These are phyloP conservation scores for Eucalyptus sideroxylon DNA, from an alignment of 345 rosid genomes.

Conservation along the genomic window DNA sequence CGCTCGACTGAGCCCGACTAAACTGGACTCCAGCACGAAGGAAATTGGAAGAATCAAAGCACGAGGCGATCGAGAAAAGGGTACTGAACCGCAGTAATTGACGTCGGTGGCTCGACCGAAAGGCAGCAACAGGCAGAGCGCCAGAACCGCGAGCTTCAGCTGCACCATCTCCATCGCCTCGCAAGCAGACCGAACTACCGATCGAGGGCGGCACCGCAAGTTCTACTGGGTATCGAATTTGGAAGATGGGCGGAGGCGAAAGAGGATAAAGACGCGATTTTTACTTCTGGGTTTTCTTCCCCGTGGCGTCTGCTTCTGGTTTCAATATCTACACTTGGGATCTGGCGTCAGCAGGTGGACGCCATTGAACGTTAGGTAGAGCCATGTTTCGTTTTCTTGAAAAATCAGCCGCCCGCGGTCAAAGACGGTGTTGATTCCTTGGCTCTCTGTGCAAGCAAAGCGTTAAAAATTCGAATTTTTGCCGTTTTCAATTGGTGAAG, in stretches of 20 bases:
- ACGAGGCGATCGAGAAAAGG: neutral
- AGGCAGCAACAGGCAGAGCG: constrained; percentile 8
- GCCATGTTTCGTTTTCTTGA: neutral
- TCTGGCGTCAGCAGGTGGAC: neutral
- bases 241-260: neutral
- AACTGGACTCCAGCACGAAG: neutral
- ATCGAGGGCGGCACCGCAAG: neutral
- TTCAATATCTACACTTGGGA: neutral
- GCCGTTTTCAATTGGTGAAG: neutral
- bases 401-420: neutral
- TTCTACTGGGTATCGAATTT: neutral
- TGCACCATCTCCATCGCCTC: neutral
- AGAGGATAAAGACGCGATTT: neutral
- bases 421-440: neutral
- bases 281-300: neutral
- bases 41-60: neutral
- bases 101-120: constrained; percentile 10
- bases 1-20: neutral
- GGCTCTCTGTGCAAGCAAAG: neutral
- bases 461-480: no score
- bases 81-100: constrained; percentile 22
- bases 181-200: neutral
- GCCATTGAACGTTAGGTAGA: neutral
- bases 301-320: neutral
- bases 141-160: neutral